Evolutionary conservation across 2,329 filamentous ascomycete species (phyloP).

Genomic region (Dothideomycetes sp.): DNA sequence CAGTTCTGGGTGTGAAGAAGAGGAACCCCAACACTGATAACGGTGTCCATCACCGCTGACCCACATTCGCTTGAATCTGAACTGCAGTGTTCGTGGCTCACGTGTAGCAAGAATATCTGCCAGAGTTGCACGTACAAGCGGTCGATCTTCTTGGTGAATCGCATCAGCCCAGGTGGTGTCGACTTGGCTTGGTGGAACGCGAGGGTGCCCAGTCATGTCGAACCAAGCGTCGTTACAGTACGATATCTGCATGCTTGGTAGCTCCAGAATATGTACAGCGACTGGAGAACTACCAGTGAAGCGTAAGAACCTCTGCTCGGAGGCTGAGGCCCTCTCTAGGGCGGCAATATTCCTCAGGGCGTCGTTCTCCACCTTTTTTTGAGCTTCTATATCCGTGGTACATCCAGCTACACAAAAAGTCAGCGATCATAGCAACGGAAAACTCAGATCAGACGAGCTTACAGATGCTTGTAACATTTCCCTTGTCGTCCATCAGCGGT

Average conservation of each 20-base stretch:
- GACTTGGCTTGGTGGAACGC: slow-evolving; percentile 31
- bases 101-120: neutral
- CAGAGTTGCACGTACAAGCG: neutral
- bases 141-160: slow-evolving; percentile 13
- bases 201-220: slow-evolving; percentile 1
- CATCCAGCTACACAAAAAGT: slow-evolving; percentile 15
- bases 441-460: neutral
- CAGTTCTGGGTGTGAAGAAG: slow-evolving; percentile 18
- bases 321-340: slow-evolving; percentile 32
- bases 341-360: slow-evolving; percentile 30
- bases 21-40: slow-evolving; percentile 16
- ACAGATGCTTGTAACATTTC: slow-evolving; percentile 16
- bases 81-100: slow-evolving; percentile 3
- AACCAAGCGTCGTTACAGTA: slow-evolving; percentile 7
- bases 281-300: slow-evolving; percentile 27
- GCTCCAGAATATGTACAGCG: slow-evolving; percentile 21
- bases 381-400: slow-evolving; percentile 20
- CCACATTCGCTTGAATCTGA: slow-evolving; percentile 8
- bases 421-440: neutral
- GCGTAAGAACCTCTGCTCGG: slow-evolving; percentile 22
- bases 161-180: slow-evolving; percentile 38
- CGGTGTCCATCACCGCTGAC: slow-evolving; percentile 8
- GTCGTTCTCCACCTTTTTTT: slow-evolving; percentile 25
- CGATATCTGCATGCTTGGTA: slow-evolving; percentile 8
- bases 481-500: slow-evolving; percentile 15